phyloP scores from a whole-genome alignment of 208 protist genomes.

The Crithidia fasciculata region DNA sequence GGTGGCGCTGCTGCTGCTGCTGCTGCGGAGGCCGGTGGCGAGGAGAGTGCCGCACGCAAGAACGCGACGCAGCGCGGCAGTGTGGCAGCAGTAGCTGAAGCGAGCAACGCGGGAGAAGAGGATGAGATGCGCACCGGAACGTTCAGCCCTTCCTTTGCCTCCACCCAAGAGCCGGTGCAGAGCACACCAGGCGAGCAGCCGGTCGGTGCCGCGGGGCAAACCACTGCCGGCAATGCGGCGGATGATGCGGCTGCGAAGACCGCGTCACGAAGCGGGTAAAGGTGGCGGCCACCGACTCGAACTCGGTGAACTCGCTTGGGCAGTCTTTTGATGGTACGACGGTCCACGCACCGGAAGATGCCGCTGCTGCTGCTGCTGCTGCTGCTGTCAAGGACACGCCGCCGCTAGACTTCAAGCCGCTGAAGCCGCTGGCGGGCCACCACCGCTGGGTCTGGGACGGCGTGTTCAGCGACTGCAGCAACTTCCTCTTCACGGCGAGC shows the following conservation, averaged over 20 bases:
- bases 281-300: conserved; percentile 4
- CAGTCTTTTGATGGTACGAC: conserved; percentile 19
- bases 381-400: conserved; percentile 24
- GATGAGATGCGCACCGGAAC: conserved; percentile 13
- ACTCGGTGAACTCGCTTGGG: conserved; percentile 6
- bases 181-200: not conserved
- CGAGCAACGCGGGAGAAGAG: not conserved
- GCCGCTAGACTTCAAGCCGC: conserved; percentile 43
- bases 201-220: conserved; percentile 1
- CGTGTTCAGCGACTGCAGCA: conserved; percentile 78
- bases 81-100: not conserved
- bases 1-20: not conserved
- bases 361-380: conserved; percentile 27
- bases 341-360: conserved; percentile 50
- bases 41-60: not conserved
- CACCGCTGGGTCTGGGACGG: conserved; percentile 89
- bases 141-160: conserved; percentile 21
- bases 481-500: conserved; percentile 80
- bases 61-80: not conserved
- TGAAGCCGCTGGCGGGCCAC: conserved; percentile 77
- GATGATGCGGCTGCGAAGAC: not conserved
- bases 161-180: conserved; percentile 21
- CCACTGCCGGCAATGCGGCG: not conserved
- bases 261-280: conserved; percentile 3
- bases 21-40: not conserved